These are phyloP conservation scores for Tagetes erecta DNA, from an alignment of 129 eudicot species.

Conservation along the genomic window DNA sequence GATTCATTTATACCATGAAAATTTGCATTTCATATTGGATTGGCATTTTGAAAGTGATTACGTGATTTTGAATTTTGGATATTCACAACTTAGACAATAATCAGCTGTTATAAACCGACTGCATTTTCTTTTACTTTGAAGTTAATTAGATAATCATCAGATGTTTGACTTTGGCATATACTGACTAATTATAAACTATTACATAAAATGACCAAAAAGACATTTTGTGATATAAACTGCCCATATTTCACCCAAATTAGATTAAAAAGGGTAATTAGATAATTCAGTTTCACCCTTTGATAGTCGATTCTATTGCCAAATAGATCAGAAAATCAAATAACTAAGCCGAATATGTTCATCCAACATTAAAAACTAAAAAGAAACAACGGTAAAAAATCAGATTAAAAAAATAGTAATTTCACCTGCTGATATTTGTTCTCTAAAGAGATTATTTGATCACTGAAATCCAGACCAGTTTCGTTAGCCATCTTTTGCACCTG, in stretches of 20 bases:
- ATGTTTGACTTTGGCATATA: background rate
- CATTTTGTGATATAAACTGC: background rate
- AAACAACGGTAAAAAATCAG: background rate
- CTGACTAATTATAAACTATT: background rate
- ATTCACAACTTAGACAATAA: background rate
- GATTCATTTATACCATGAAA: background rate
- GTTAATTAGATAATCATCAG: background rate
- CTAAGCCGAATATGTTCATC: background rate
- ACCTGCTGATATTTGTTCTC: conserved; percentile 91
- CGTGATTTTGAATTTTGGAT: background rate
- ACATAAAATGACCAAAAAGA: background rate
- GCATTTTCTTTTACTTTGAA: no score
- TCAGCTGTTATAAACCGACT: background rate
- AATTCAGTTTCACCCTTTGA: background rate
- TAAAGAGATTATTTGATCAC: conserved; percentile 61
- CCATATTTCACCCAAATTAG: background rate
- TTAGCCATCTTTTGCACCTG: conserved; percentile 95
- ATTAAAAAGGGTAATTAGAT: conserved; percentile 5
- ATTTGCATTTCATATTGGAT: background rate
- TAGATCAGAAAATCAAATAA: conserved; percentile 3
- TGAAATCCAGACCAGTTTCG: conserved; percentile 88
- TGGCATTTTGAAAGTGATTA: background rate
- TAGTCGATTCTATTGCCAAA: background rate
- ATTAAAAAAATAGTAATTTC: conserved; percentile 4
- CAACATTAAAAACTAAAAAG: background rate